Evolutionary conservation across 2,329 filamentous ascomycete species (phyloP).

Genomic region (Colletotrichum lupini): DNA sequence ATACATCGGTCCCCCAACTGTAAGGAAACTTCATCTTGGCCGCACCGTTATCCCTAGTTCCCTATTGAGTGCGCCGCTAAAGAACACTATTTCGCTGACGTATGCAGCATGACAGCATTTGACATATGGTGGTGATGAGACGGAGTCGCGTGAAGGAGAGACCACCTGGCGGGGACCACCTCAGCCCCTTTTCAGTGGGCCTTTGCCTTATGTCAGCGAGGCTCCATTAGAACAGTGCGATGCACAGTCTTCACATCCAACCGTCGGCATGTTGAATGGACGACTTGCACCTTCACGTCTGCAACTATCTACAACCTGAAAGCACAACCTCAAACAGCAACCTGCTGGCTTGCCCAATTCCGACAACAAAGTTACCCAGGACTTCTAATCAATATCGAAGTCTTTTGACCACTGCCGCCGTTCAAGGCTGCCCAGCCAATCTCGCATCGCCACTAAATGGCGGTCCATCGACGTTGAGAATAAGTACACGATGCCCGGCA

Average conservation of each 20-base stretch:
- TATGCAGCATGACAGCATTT: background rate
- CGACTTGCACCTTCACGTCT: background rate
- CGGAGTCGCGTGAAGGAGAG: background rate
- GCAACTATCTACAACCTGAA: background rate
- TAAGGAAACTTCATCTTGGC: background rate
- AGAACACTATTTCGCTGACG: background rate
- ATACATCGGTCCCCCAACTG: background rate
- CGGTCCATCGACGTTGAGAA: background rate
- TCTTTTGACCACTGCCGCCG: too few relatives aligned
- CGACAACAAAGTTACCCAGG: background rate
- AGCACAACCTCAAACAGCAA: background rate
- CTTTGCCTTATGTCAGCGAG: background rate
- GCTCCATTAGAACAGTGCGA: background rate
- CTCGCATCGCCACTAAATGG: background rate
- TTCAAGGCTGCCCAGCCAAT: background rate
- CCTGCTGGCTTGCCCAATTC: background rate
- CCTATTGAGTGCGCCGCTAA: background rate
- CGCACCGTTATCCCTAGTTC: background rate
- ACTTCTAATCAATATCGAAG: background rate
- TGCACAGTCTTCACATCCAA: background rate
- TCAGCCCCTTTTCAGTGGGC: background rate
- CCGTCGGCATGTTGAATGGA: background rate
- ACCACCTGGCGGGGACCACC: background rate
- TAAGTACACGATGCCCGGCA: background rate
- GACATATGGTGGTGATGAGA: background rate